phyloP scores from a whole-genome alignment of 805 yeast genomes.

The Scheffersomyces amazonensis region DNA sequence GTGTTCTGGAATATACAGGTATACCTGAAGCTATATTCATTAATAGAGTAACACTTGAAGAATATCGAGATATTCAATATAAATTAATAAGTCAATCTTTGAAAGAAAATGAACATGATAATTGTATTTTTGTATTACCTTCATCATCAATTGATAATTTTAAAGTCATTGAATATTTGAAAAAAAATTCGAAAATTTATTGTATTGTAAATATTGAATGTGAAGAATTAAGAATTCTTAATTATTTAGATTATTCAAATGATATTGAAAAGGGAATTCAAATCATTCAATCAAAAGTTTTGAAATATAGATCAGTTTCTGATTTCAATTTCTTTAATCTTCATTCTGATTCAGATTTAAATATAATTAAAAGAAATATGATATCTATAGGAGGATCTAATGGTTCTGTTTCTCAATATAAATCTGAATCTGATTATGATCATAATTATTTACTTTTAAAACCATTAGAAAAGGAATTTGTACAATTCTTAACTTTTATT shows the following conservation, averaged over 20 bases:
- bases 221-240: conserved; percentile 11
- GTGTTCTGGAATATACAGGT: conserved; percentile 10
- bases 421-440: not conserved
- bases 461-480: conserved; percentile 1
- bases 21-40: conserved; percentile 9
- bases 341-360: conserved; percentile 4
- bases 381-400: not conserved
- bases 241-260: conserved; percentile 8
- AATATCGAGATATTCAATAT: conserved; percentile 9
- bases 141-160: conserved; percentile 9
- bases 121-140: conserved; percentile 10
- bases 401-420: not conserved
- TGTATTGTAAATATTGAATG: conserved; percentile 12
- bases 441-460: conserved; percentile 2
- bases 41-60: conserved; percentile 7
- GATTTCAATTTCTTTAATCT: conserved; percentile 12
- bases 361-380: not conserved
- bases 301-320: conserved; percentile 6
- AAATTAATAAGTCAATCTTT: conserved; percentile 3
- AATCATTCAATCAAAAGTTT: conserved; percentile 6
- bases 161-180: conserved; percentile 6
- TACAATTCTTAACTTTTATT: conserved; percentile 9
- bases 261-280: conserved; percentile 5
- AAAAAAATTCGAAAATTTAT: conserved; percentile 2
- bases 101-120: conserved; percentile 2